A percentile compares a stretch with the other conserved stretches of the same genome.
These are phyloP conservation scores for Aspergillus saccharolyticus DNA, from an alignment of 495 filamentous ascomycete species.

Conservation along the genomic window DNA sequence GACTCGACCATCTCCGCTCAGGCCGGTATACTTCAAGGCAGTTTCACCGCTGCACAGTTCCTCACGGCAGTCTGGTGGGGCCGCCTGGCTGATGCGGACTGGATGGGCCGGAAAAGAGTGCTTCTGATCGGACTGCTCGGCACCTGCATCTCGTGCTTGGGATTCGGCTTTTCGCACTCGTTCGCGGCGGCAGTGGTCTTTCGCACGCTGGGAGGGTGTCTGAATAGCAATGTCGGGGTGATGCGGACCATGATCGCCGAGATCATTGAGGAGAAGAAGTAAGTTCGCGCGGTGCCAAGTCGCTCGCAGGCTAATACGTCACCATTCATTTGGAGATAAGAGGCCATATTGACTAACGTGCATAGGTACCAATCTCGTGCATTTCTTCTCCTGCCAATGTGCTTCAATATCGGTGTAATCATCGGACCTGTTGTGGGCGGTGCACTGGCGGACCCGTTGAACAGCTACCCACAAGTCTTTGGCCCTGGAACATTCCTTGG, in stretches of 20 bases:
- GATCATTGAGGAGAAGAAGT: conserved; percentile 66
- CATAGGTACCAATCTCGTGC: conserved; percentile 63
- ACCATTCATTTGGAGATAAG: background rate
- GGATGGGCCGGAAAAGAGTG: conserved; percentile 70
- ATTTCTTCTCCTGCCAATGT: conserved; percentile 76
- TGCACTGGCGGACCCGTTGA: conserved; percentile 64
- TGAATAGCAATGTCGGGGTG: conserved; percentile 81
- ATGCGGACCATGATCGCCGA: conserved; percentile 79
- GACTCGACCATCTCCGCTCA: conserved; percentile 68
- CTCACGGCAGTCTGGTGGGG: conserved; percentile 79
- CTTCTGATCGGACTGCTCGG: conserved; percentile 70
- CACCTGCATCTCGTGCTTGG: conserved; percentile 64
- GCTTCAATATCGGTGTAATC: conserved; percentile 71
- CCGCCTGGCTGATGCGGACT: conserved; percentile 61
- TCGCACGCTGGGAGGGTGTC: conserved; percentile 63
- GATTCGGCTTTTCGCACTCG: conserved; percentile 71
- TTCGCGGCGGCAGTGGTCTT: conserved; percentile 67
- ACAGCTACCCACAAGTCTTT: conserved; percentile 60
- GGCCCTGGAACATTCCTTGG: conserved; percentile 51
- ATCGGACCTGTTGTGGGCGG: conserved; percentile 62
- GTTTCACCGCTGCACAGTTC: conserved; percentile 75
- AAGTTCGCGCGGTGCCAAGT: background rate
- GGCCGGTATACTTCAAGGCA: conserved; percentile 68
- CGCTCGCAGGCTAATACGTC: background rate
- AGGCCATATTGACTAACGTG: conserved; percentile 6